These are phyloP conservation scores for Pulveroboletus frians DNA, from an alignment of 768 basidiomycete genomes.

Conservation along the genomic window DNA sequence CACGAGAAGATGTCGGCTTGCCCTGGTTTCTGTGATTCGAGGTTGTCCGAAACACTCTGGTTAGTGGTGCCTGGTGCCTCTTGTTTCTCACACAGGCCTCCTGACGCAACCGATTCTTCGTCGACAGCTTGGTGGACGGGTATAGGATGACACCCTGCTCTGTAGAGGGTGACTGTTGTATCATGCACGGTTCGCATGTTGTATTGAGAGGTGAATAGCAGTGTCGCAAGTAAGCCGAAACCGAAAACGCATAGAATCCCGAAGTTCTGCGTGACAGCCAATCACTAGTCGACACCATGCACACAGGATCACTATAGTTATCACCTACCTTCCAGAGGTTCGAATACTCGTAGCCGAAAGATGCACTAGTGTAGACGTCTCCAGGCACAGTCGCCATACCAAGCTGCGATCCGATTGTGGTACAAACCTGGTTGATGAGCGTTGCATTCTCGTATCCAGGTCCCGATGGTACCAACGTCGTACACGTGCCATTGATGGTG, in stretches of 20 bases:
- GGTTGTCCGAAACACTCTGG: no score
- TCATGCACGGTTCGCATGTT: conserved; percentile 27
- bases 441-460: conserved; percentile 32
- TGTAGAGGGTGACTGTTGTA: conserved; percentile 28
- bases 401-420: conserved; percentile 35
- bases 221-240: conserved; percentile 32
- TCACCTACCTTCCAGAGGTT: conserved; percentile 36
- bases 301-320: background rate
- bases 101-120: conserved; percentile 10
- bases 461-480: conserved; percentile 30
- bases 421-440: conserved; percentile 40
- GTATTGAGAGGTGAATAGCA: conserved; percentile 35
- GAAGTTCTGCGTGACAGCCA: conserved; percentile 25
- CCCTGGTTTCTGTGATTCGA: conserved; percentile 13
- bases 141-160: background rate
- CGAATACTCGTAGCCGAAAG: conserved; percentile 24
- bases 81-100: background rate
- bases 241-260: conserved; percentile 46
- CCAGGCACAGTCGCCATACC: conserved; percentile 41
- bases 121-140: conserved; percentile 5
- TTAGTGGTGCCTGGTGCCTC: no score
- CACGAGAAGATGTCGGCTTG: conserved; percentile 69
- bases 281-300: background rate
- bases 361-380: conserved; percentile 34
- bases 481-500: conserved; percentile 33